Percentiles rank a stretch among this genome's conserved stretches.
phyloP scores from a whole-genome alignment of 2,329 filamentous ascomycete species.

The Neurospora sp. region DNA sequence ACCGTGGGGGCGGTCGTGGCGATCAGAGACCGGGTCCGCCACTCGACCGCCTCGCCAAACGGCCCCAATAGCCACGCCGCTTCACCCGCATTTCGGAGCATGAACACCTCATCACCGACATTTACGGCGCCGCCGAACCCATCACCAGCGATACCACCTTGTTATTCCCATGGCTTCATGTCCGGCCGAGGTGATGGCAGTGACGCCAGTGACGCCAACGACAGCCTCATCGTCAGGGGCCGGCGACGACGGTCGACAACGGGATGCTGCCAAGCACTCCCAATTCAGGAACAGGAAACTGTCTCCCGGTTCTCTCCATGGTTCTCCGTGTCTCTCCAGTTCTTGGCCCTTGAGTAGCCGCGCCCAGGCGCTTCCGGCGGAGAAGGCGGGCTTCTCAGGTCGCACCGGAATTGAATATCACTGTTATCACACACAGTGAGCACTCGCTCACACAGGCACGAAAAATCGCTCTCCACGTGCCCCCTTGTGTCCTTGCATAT shows the following conservation, averaged over 20 bases:
- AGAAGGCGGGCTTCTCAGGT: not conserved
- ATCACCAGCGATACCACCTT: not conserved
- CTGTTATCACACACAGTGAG: not conserved
- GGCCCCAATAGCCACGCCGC: not conserved
- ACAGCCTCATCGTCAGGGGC: not conserved
- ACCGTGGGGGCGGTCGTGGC: not conserved
- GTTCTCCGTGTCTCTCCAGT: not conserved
- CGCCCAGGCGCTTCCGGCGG: not conserved
- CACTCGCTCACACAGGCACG: not conserved
- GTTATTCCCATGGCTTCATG: not conserved
- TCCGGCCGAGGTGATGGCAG: not conserved
- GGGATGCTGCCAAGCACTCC: not conserved
- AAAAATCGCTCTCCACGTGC: conserved; percentile 5
- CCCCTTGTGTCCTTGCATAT: conserved; percentile 1
- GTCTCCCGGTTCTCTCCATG: not conserved
- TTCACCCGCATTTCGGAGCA: not conserved
- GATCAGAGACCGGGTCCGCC: not conserved
- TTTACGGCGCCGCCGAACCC: not conserved
- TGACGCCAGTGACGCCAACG: not conserved
- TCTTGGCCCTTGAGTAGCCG: not conserved
- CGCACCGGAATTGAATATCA: not conserved
- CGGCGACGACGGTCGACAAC: not conserved
- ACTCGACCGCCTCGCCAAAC: not conserved
- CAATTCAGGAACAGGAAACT: not conserved
- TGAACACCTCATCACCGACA: not conserved